Evolutionary conservation across 306 rosid species (phyloP).

Genomic region (Rosa multiflora): DNA sequence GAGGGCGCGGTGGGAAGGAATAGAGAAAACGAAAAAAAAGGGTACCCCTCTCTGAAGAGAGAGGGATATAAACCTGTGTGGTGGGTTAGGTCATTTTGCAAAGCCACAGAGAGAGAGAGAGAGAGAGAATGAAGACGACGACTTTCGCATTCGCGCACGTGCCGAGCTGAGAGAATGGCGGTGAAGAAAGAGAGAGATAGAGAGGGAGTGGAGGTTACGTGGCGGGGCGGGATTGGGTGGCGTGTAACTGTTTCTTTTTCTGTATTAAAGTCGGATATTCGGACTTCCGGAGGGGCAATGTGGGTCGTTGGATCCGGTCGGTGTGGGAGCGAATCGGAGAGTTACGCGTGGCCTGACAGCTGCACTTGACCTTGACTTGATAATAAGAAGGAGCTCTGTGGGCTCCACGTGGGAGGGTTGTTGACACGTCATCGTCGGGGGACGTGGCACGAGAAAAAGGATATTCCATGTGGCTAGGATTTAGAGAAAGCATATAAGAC

Average conservation of each 20-base stretch:
- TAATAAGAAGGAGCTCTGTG: neutral
- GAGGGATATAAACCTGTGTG: conserved; percentile 14
- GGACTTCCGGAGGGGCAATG: neutral
- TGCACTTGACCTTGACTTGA: conserved; percentile 3
- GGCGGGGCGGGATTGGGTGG: neutral
- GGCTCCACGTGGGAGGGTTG: neutral
- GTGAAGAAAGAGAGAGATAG: neutral
- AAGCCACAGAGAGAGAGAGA: neutral
- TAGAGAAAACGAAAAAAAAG: neutral
- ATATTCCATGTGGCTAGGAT: conserved; percentile 3
- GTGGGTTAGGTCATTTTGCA: conserved; percentile 18
- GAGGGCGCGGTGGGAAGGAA: neutral
- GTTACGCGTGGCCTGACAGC: neutral
- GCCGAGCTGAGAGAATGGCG: neutral
- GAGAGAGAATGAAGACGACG: conserved; percentile 2
- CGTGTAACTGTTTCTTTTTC: neutral
- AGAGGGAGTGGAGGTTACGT: neutral
- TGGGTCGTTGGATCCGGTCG: neutral
- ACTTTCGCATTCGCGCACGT: conserved; percentile 16
- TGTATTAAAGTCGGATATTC: neutral
- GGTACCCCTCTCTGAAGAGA: neutral
- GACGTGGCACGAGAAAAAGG: neutral
- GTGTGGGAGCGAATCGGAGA: neutral
- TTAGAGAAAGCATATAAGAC: neutral
- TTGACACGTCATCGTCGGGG: neutral